Percentiles rank a stretch among this genome's conserved stretches.
phyloP scores from a whole-genome alignment of 192 early-diverging fungal genomes.

The Physocladia obscura region DNA sequence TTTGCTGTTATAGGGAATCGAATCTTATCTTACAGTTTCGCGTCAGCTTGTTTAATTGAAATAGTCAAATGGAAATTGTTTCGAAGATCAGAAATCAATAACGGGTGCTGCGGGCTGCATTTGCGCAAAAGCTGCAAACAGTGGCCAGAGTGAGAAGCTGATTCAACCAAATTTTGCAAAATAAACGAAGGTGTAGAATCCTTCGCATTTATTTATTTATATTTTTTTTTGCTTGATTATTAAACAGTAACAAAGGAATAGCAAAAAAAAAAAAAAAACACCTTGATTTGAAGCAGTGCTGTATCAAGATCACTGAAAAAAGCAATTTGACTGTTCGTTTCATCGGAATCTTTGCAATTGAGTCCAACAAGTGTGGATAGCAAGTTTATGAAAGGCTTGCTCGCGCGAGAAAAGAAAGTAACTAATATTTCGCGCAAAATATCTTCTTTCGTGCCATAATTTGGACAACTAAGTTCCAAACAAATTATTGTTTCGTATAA shows the following conservation, averaged over 20 bases:
- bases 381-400: neutral
- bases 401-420: neutral
- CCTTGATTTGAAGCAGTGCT: neutral
- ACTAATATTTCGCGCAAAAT: neutral
- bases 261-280: neutral
- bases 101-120: constrained; percentile 2
- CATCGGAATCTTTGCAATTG: neutral
- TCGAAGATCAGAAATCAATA: neutral
- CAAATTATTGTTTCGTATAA: neutral
- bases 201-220: neutral
- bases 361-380: neutral
- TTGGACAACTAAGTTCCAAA: neutral
- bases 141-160: constrained; percentile 2
- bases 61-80: neutral
- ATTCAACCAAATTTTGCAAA: neutral
- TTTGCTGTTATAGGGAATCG: neutral
- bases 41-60: neutral
- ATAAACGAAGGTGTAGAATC: constrained; percentile 10
- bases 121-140: constrained; percentile 6
- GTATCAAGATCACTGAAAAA: neutral
- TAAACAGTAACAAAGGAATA: neutral
- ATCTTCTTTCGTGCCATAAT: neutral
- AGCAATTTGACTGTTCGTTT: neutral
- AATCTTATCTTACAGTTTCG: neutral
- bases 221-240: neutral